These are phyloP conservation scores for Hevea brasiliensis DNA, from an alignment of 345 rosid genomes.

Conservation along the genomic window DNA sequence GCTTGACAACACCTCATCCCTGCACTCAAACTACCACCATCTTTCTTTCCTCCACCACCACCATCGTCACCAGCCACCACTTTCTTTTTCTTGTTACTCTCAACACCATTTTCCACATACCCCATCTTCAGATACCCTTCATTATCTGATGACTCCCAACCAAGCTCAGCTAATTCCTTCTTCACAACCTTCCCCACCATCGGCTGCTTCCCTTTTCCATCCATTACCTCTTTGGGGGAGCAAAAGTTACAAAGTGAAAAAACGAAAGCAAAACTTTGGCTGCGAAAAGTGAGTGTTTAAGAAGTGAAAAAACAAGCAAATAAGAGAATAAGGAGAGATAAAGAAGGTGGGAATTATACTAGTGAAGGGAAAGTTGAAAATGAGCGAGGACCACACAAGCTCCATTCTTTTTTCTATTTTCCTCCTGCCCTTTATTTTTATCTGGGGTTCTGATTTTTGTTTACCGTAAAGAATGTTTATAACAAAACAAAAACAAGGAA, in stretches of 20 bases:
- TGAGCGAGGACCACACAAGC: slow-evolving; percentile 43
- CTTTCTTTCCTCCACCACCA: slow-evolving; percentile 17
- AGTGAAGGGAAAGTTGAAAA: not conserved
- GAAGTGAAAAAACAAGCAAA: not conserved
- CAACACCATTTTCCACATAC: slow-evolving; percentile 18
- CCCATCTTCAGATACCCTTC: slow-evolving; percentile 16
- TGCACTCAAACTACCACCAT: slow-evolving; percentile 26
- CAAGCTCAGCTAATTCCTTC: slow-evolving; percentile 21
- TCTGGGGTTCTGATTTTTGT: slow-evolving; percentile 10
- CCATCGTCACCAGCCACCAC: not conserved
- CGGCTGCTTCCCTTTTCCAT: slow-evolving; percentile 30
- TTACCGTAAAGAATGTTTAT: slow-evolving; percentile 7
- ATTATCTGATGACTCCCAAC: slow-evolving; percentile 24
- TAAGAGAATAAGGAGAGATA: not conserved
- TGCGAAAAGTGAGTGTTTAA: not conserved
- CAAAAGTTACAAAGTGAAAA: not conserved
- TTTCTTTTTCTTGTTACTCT: slow-evolving; percentile 38
- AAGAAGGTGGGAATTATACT: slow-evolving; percentile 3
- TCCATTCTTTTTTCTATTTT: slow-evolving; percentile 12
- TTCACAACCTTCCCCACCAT: slow-evolving; percentile 24
- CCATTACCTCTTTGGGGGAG: slow-evolving; percentile 19
- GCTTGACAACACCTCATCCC: slow-evolving; percentile 55
- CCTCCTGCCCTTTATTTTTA: not conserved
- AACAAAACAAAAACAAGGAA: not conserved
- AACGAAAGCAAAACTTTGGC: not conserved